These are phyloP conservation scores for Candida loeiensis DNA, from an alignment of 805 yeast species.

Conservation along the genomic window DNA sequence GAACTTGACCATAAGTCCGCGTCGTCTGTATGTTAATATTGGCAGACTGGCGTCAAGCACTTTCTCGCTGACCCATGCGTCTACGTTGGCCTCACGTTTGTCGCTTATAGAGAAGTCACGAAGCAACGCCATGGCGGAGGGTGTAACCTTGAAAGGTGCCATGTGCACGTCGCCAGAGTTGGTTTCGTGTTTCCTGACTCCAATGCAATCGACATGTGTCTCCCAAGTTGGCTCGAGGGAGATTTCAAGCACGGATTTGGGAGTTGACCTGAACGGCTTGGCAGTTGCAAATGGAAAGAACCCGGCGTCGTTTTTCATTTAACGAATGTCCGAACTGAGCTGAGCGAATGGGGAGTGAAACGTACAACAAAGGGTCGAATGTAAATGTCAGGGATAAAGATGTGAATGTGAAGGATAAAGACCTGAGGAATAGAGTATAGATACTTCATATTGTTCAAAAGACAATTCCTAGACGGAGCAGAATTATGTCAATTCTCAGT, in stretches of 20 bases:
- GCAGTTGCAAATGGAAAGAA: background rate
- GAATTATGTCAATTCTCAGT: too few relatives aligned
- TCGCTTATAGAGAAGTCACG: slow-evolving; percentile 15
- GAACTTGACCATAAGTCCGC: background rate
- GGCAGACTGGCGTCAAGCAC: background rate
- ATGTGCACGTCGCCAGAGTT: slow-evolving; percentile 25
- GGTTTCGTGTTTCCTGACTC: slow-evolving; percentile 25
- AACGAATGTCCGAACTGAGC: background rate
- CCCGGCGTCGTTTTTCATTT: slow-evolving; percentile 2
- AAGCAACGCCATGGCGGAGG: slow-evolving; percentile 12
- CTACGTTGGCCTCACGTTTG: slow-evolving; percentile 13
- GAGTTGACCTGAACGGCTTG: slow-evolving; percentile 1
- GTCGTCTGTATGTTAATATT: background rate
- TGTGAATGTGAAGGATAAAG: too few relatives aligned
- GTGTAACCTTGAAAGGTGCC: slow-evolving; percentile 21
- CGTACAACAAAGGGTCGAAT: background rate
- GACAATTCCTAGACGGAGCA: too few relatives aligned
- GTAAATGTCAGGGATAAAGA: background rate
- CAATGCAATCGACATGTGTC: slow-evolving; percentile 13
- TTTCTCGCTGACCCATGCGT: slow-evolving; percentile 7
- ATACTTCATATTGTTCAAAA: too few relatives aligned
- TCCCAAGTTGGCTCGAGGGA: slow-evolving; percentile 13
- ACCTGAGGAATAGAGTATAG: too few relatives aligned
- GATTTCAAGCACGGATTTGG: slow-evolving; percentile 8
- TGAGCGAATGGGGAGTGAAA: background rate